phyloP scores from a whole-genome alignment of 768 basidiomycete species.

The Xanthoconium stramineum region DNA sequence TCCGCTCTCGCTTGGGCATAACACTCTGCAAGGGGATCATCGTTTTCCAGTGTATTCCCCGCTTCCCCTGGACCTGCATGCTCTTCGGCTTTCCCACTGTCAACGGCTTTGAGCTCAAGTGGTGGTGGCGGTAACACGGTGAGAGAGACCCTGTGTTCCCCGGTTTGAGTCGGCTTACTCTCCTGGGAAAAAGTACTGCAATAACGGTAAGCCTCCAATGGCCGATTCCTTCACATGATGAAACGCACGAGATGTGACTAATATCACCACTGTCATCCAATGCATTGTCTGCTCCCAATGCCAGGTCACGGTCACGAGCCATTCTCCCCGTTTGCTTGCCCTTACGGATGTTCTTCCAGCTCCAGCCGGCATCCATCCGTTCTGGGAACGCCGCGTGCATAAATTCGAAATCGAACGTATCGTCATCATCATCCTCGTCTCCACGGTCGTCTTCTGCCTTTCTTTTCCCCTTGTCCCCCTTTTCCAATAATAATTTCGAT shows the following conservation, averaged over 20 bases:
- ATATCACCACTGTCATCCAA: slow-evolving; percentile 29
- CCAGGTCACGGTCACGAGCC: not conserved
- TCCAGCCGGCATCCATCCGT: slow-evolving; percentile 44
- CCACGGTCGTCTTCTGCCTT: not conserved
- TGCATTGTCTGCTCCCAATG: not conserved
- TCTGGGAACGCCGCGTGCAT: slow-evolving; percentile 46
- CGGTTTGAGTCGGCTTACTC: not conserved
- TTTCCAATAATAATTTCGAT: not conserved
- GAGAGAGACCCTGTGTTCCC: slow-evolving; percentile 5
- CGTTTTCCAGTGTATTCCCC: slow-evolving; percentile 3
- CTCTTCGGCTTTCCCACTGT: not conserved
- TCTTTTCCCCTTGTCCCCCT: slow-evolving; percentile 14
- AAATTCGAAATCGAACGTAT: slow-evolving; percentile 36
- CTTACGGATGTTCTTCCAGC: slow-evolving; percentile 16
- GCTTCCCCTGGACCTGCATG: not conserved
- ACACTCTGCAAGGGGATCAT: slow-evolving; percentile 64
- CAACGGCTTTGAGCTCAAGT: slow-evolving; percentile 11
- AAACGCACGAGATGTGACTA: slow-evolving; percentile 49
- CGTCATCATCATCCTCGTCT: slow-evolving; percentile 6
- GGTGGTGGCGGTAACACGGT: slow-evolving; percentile 26
- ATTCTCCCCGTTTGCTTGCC: not conserved
- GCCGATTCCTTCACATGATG: not conserved
- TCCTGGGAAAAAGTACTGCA: slow-evolving; percentile 39
- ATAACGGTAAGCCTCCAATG: slow-evolving; percentile 13
- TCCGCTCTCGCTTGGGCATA: slow-evolving; percentile 56